Evolutionary conservation across 2,329 filamentous ascomycete species (phyloP), one percentile per base, ranked within the genome.

Genomic region (Ophiocordyceps robertsii): DNA sequence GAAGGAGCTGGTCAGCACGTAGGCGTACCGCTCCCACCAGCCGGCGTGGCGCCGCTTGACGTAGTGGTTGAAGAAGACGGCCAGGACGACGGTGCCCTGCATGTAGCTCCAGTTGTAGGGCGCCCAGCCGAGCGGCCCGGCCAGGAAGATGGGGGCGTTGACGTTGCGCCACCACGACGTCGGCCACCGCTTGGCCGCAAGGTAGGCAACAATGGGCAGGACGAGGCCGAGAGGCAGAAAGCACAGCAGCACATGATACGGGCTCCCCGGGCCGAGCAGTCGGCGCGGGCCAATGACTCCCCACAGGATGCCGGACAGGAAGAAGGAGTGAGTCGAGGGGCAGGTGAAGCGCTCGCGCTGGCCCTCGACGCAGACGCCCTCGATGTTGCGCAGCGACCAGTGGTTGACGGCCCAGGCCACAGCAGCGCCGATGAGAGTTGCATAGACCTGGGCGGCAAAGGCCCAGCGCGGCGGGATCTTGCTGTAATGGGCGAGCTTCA

Each of bases 401-500:
- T 78, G 75, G 61, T 78, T 72, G 37, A 80, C 75, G 10, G 65
- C 67, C 32, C 80, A 62, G 51, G 76, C 71, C 21, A 77, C 68
- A 38, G 77, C 57, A 40, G 66, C 70, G 0, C 70, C 70, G 61
- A 73, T 68, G 24, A 74, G 38, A 0, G 72, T 70, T 0, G 74
- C 73, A 6, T 70, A 59, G 13, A 75, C 56, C 59, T 77, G 74
- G 0, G 67, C 69, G 36, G 60, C 65, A 49, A 77, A 77, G 46
- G 73, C 70, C 42, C 62, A 64, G 13, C 70, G 67, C 6, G 72
- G 75, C 4, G 73, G 70, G 3, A 68, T 65, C 54, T 68, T 70
- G 67, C 78, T 77, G 58, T 82, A 82, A 55, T 81, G 77, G 13
- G 70, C 76, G 1, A 78, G 61, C 52, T 79, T 80, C 48, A 80